Base-by-base conservation (phyloP, 1,284 basidiomycete species). In the Marasmius sp. region DNA sequence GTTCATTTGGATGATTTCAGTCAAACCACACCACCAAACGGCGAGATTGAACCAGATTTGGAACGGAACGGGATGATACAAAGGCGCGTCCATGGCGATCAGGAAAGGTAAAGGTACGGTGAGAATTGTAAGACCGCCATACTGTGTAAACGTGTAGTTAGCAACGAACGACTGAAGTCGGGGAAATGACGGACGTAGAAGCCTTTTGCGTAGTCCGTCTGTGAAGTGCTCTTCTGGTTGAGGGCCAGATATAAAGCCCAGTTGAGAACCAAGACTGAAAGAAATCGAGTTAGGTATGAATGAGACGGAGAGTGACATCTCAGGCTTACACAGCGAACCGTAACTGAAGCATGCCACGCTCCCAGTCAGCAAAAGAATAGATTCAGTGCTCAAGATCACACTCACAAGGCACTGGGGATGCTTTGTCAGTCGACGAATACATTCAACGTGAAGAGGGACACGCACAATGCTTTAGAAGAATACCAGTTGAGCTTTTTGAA, bases 101-200 rank as follows among this genome's bases (percentile, higher is more conserved):
- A 79, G 64, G 61, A 75, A 61, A 6, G 76, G 73, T 20, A 77
- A 67, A 8, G 79, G 78, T 16, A 77, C 18, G n/a, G 73, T 73
- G 51, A 80, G 55, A 4, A 73, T 22, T 6, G 69, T 64, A 18
- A 71, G 61, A 22, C 67, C 68, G 33, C 65, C 70, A 59, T 68
- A 68, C 67, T 71, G 55, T 18, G 12, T 36, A 16, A 38, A 11
- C 16, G 11, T 56, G 33, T 47, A 59, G 27, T 27, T 1, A 34
- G 56, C 22, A 36, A 27, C 11, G 43, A 33, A 33, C 11, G 9
- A 58, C 22, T 27, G 36, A 51, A 3, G 33, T 10, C 12, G 12
- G 5, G 9, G 1, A 43, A 9, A 54, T 9, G 14, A 57, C 56
- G 20, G 34, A 57, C 59, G 38, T 34, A 59, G 11, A 45, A 12